A percentile compares a stretch with the other conserved stretches of the same genome.
phyloP scores from a whole-genome alignment of 2,329 filamentous ascomycete species.

The Coniochaeta sp. region DNA sequence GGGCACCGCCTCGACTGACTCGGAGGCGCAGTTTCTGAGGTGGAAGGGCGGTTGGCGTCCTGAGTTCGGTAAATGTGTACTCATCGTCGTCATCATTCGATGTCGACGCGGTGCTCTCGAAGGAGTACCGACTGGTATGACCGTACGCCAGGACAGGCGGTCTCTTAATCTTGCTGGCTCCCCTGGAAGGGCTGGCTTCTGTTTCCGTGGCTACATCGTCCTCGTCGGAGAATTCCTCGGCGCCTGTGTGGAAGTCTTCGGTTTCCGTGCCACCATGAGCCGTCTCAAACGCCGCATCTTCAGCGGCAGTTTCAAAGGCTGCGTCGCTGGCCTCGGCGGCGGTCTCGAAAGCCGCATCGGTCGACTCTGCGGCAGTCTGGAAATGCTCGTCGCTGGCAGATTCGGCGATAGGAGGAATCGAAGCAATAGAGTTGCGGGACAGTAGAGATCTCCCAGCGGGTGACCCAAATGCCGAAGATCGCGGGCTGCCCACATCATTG shows the following conservation, averaged over 20 bases:
- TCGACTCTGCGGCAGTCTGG: conserved; percentile 74
- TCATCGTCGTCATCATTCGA: conserved; percentile 75
- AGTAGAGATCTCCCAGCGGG: background rate
- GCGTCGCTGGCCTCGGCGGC: conserved; percentile 65
- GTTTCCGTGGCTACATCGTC: conserved; percentile 79
- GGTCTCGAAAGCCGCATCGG: conserved; percentile 57
- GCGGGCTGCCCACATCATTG: conserved; percentile 50
- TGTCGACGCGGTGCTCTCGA: conserved; percentile 82
- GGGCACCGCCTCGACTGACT: conserved; percentile 51
- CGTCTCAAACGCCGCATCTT: conserved; percentile 61
- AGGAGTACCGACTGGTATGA: conserved; percentile 56
- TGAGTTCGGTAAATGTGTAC: conserved; percentile 47
- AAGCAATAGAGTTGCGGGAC: background rate
- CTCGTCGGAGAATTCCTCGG: conserved; percentile 67
- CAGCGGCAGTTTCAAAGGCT: conserved; percentile 73
- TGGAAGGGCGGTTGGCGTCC: conserved; percentile 55
- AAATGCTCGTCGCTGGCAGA: conserved; percentile 38
- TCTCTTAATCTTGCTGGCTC: conserved; percentile 32
- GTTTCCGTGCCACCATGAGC: conserved; percentile 83
- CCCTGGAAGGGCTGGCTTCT: conserved; percentile 48
- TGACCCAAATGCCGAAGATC: conserved; percentile 23
- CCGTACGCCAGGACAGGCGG: conserved; percentile 33
- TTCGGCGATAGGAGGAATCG: conserved; percentile 19
- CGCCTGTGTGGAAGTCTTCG: conserved; percentile 91
- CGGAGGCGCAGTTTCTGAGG: conserved; percentile 67